A percentile compares a stretch with the other conserved stretches of the same genome.
Evolutionary conservation across 768 basidiomycete species (phyloP).

Genomic region (Pleurotus citrinopileatus): DNA sequence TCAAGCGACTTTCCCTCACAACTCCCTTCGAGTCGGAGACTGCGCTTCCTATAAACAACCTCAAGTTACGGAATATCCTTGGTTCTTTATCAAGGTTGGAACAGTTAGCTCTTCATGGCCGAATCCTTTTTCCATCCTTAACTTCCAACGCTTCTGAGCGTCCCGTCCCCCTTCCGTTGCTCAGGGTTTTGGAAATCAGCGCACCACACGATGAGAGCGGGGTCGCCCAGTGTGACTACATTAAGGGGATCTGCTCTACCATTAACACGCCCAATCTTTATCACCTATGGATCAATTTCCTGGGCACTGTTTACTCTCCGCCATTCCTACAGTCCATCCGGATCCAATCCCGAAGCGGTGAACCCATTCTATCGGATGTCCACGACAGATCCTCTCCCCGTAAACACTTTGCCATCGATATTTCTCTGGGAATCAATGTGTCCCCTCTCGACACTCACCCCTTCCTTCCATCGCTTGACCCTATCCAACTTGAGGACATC

Average conservation of each 20-base stretch:
- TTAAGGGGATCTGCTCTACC: neutral
- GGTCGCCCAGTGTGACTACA: neutral
- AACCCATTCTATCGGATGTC: neutral
- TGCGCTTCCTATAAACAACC: neutral
- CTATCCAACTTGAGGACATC: neutral
- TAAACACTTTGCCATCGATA: neutral
- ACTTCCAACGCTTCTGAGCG: neutral
- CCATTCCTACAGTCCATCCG: constrained; percentile 1
- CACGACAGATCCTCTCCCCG: neutral
- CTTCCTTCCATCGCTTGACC: neutral
- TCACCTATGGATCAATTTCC: constrained; percentile 2
- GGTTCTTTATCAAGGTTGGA: neutral
- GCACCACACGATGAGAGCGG: neutral
- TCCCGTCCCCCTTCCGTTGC: neutral
- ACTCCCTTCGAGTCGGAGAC: neutral
- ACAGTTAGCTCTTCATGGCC: neutral
- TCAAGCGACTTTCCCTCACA: neutral
- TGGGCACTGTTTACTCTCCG: neutral
- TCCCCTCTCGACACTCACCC: neutral
- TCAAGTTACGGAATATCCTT: neutral
- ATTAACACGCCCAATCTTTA: neutral
- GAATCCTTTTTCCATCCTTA: neutral
- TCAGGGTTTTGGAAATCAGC: constrained; percentile 1
- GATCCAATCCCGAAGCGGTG: neutral
- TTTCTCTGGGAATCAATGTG: neutral